Base-by-base conservation (phyloP, 345 rosid genomes). In the Populus davidiana region DNA sequence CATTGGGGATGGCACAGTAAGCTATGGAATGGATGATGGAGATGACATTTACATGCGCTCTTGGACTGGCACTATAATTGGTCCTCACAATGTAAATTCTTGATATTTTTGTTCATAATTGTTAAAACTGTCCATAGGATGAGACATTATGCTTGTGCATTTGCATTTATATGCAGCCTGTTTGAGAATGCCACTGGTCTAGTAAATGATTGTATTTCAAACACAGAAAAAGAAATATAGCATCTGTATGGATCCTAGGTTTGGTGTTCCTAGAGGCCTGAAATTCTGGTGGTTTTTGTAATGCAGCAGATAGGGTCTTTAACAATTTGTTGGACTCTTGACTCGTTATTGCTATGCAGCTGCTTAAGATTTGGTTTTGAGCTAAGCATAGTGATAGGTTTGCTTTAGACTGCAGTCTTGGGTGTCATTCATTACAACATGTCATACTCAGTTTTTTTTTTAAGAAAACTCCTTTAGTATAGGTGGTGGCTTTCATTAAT, bases 11-110 rank as follows among this genome's bases (percentile, higher is more conserved):
- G 97, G 97, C 43, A 89, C 93, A 21, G 97, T 93, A 29, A 93
- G 97, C 90, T 93, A 93, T 85, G 97, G 97, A 73, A 91, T 91
- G 97, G 97, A 93, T 66, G 97, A 93, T 33, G 94, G 92, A 63
- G 96, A 93, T 87, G 97, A 93, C 84, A 91, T 93, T 67, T 89
- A 88, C 81, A 93, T 91, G 97, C 94, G 91, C 73, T 91, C 97
- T 38, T 93, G 97, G 97, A 93, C 97, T 75, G 97, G 97, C 79
- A 93, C 97, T 27, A 82, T 93, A 80, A 93, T 93, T 62, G 97
- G 97, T 82, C 96, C 94, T 70, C 96, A 89, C 88, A 93, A 93
- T 87, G 97, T 91, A 91, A 86, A 77, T 79, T 52, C 76, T 79
- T 78, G 0, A 50, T 56, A 73, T 9, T 75, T 21, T 25, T 29